Conservation (phyloP, 176 grass and related monocot genomes). For the Triticum turgidum region DNA sequence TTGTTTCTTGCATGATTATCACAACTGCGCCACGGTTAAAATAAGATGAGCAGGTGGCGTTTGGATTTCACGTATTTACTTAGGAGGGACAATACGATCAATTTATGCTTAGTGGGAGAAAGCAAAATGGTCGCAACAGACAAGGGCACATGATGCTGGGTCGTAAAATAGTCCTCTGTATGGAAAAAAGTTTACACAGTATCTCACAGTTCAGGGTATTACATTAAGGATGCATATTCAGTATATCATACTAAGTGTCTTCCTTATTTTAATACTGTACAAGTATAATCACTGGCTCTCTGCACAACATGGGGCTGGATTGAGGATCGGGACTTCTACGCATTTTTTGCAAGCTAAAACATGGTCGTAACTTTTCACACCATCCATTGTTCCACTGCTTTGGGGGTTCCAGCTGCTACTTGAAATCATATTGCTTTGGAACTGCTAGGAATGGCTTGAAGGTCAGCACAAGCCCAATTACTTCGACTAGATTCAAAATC, state of each 20-base stretch:
- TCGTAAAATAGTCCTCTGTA: too few species aligned
- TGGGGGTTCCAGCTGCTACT: not conserved
- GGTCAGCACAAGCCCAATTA: slow-evolving; percentile 30
- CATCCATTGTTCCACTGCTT: slow-evolving; percentile 12
- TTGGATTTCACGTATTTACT: not conserved
- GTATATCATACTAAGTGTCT: not conserved
- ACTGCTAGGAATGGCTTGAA: slow-evolving; percentile 49
- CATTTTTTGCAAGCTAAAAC: not conserved
- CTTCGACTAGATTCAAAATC: slow-evolving; percentile 30
- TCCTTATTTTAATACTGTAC: not conserved
- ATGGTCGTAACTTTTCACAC: not conserved
- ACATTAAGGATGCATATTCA: not conserved
- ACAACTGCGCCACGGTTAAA: not conserved
- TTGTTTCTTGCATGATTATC: not conserved
- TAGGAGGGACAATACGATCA: not conserved
- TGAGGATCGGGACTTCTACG: not conserved
- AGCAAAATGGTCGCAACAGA: not conserved
- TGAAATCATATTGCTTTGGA: slow-evolving; percentile 14
- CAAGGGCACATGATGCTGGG: not conserved
- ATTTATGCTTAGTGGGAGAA: not conserved
- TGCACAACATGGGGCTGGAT: not conserved
- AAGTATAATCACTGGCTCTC: not conserved
- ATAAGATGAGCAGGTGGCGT: not conserved
- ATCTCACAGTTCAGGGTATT: not conserved
- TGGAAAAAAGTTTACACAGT: not conserved